Evolutionary conservation across 140 eudicot species (phyloP).

Genomic region (Anethum foeniculum): DNA sequence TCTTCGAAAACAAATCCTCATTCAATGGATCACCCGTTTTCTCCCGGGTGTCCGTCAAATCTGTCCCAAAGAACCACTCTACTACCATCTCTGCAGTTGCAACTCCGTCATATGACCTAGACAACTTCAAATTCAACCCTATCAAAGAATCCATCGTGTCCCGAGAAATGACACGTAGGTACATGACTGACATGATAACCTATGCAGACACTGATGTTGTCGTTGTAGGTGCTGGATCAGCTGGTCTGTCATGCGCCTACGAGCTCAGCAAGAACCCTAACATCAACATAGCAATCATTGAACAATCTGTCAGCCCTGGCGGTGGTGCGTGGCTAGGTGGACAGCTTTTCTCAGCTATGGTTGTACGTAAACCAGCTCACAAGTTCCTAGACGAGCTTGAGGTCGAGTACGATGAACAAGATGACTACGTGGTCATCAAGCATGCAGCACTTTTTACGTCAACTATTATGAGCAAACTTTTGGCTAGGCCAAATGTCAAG

Average conservation of each 20-base stretch:
- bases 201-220: constrained; percentile 57
- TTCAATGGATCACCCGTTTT: constrained; percentile 30
- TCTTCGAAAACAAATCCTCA: constrained; percentile 31
- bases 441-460: constrained; percentile 10
- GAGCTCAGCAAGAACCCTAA: constrained; percentile 48
- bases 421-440: constrained; percentile 12
- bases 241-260: constrained; percentile 52
- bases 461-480: constrained; percentile 9
- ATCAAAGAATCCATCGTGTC: constrained; percentile 52
- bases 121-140: constrained; percentile 35
- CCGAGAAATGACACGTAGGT: constrained; percentile 56
- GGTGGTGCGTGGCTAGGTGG: constrained; percentile 14
- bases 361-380: constrained; percentile 10
- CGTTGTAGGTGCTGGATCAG: constrained; percentile 52
- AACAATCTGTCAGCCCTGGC: constrained; percentile 13
- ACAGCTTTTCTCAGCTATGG: constrained; percentile 7
- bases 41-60: constrained; percentile 23
- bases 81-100: constrained; percentile 30
- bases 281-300: constrained; percentile 7
- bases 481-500: constrained; percentile 11
- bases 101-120: constrained; percentile 25
- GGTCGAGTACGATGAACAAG: constrained; percentile 8
- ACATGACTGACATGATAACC: constrained; percentile 57
- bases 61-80: constrained; percentile 24
- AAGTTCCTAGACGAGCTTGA: constrained; percentile 10